Base-by-base conservation (phyloP, 305 asterid species). In the Fraxinus albicans region DNA sequence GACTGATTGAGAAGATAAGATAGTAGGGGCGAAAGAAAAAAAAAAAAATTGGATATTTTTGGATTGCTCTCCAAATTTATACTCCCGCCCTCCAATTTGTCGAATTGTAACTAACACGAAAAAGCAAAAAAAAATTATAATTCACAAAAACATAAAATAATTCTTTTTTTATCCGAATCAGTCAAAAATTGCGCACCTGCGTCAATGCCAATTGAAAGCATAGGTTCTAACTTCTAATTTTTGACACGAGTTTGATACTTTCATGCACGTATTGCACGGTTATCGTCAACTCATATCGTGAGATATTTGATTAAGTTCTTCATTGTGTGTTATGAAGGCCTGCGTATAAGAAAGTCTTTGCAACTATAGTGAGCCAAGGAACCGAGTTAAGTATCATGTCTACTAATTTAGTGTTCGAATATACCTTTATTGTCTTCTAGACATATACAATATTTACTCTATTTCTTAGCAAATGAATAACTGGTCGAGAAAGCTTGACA, bases 1-100 rank as follows among this genome's bases (percentile, higher is more conserved):
- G 77, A 7, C 36, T n/a, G 72, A 83, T 9, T 36, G 89, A 87
- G 88, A 79, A 78, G 89, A 89, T 79, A 78, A 78, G 85, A 79
- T 84, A 33, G 81, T 33, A 74, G 47, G 38, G 50, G 50, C 44
- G 38, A 55, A 55, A 4, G 36, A 69, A 13, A 40, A 7, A 40
- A 7, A 40, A 36, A 38, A 38, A 67, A 29, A 77, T 25, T 73
- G 80, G 84, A 40, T 82, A 58, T 42, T 80, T 70, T 70, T 13
- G 40, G 63, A 38, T 21, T 53, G 12, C 75, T 34, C 79, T 50
- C 17, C 74, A 53, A 4, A 10, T 67, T 67, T 67, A 10, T 67
- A 67, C 73, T 60, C 31, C 33, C 27, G 70, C 70, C 70, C 70
- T 21, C 70, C 70, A 23, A 5, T 8, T 8, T 23, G 73, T 8